phyloP scores from a whole-genome alignment of 768 basidiomycete genomes.

The Mycena albidolilacea region DNA sequence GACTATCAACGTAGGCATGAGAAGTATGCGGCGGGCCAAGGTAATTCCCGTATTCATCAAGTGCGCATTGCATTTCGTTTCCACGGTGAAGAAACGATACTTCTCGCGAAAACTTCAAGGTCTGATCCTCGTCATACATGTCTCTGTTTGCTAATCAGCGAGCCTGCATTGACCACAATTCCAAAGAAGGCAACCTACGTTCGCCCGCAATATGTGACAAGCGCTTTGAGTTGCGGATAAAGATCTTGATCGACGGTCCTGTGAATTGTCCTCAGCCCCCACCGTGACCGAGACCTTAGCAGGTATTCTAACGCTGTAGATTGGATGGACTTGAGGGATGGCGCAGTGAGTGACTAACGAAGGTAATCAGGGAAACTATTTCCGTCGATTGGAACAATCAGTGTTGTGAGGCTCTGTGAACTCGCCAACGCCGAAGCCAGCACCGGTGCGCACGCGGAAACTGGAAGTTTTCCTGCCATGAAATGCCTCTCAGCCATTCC shows the following conservation, averaged over 20 bases:
- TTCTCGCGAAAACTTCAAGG: too few species aligned
- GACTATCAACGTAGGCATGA: neutral
- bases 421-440: neutral
- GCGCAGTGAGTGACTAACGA: neutral
- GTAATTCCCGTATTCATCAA: neutral
- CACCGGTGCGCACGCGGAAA: neutral
- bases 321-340: neutral
- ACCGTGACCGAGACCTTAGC: neutral
- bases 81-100: too few species aligned
- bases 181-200: neutral
- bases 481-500: neutral
- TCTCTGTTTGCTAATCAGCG: too few species aligned
- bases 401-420: neutral
- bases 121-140: too few species aligned
- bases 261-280: neutral
- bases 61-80: too few species aligned
- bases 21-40: neutral
- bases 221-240: neutral
- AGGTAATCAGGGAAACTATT: neutral
- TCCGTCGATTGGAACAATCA: neutral
- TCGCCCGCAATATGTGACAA: neutral
- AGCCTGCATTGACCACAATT: too few species aligned
- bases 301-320: neutral
- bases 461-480: neutral
- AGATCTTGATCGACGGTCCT: neutral